Evolutionary conservation across 805 yeast species (phyloP), one percentile per base, ranked within the genome.

Genomic region (Candida nonsorbophila): DNA sequence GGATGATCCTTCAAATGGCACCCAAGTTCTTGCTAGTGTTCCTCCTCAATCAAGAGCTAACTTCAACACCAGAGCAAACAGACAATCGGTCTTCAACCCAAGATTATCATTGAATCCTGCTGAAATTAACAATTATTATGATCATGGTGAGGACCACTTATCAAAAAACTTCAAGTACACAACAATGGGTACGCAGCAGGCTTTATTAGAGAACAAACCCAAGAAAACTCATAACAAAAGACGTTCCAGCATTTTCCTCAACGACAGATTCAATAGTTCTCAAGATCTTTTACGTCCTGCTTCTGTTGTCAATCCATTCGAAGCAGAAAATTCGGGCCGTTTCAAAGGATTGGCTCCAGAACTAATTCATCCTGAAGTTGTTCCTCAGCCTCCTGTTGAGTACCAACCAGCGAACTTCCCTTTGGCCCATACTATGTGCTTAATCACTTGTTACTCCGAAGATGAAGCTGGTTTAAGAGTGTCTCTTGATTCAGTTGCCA

Each of bases 391-490:
- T 0, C 95, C 95, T 1, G 72, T 78, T 11, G 83, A 74, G 36
- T 88, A 77, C 62, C 88, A 84, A 66, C 97, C 98, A 4, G 85
- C 72, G 56, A 82, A 79, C 0, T 85, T 63, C 45, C 95, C 98
- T 10, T 69, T 92, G 43, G 65, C 61, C 10, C 71, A 64, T 36
- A 38, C 58, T 6, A 47, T 64, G 32, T 36, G 41, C 25, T 43
- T 61, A 28, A 94, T 92, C 7, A 92, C 98, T 1, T 90, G 97
- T 49, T 92, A 92, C 51, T 87, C 97, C 2, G 98, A 92, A 61
- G 94, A 86, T 52, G 84, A 76, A 42, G 81, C 69, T 8, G 95
- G 94, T 38, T 57, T 92, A 34, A 71, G 97, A 46, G 77, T 90
- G 1, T 87, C 97, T 0, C 55, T 90, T 40, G 97, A 92, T 54